Percentiles rank a stretch among this genome's conserved stretches.
Conservation (phyloP, 2,329 filamentous ascomycete genomes). For the Microdochium nivale region DNA sequence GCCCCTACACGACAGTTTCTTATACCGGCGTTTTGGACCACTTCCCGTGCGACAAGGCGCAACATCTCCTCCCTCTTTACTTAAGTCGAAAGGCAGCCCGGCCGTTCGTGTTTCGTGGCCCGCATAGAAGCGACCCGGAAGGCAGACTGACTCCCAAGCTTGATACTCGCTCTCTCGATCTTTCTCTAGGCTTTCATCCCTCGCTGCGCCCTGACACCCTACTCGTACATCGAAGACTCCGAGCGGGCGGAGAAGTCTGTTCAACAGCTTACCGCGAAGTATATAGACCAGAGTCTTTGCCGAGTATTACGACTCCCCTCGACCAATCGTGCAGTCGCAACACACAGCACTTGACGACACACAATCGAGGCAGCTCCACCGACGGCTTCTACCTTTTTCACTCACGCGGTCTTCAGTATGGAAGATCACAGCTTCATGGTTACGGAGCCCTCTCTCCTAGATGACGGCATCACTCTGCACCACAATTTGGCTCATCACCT, state of each 20-base stretch:
- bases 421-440: not conserved
- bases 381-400: not conserved
- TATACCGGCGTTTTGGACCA: not conserved
- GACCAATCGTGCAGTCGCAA: not conserved
- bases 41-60: not conserved
- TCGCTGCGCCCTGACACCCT: not conserved
- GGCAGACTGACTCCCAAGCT: not conserved
- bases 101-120: not conserved
- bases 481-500: not conserved
- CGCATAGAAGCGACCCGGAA: constrained; percentile 1
- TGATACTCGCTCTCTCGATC: not conserved
- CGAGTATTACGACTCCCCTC: not conserved
- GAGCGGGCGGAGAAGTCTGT: not conserved
- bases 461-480: not conserved
- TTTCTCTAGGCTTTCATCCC: not conserved
- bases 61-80: not conserved
- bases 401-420: not conserved
- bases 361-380: not conserved
- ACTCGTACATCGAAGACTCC: not conserved
- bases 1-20: not conserved
- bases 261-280: not conserved
- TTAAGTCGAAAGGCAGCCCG: not conserved
- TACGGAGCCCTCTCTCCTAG: not conserved
- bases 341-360: not conserved
- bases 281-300: not conserved